Conservation (phyloP, 805 yeast species). For the Ascoidea tarda region DNA sequence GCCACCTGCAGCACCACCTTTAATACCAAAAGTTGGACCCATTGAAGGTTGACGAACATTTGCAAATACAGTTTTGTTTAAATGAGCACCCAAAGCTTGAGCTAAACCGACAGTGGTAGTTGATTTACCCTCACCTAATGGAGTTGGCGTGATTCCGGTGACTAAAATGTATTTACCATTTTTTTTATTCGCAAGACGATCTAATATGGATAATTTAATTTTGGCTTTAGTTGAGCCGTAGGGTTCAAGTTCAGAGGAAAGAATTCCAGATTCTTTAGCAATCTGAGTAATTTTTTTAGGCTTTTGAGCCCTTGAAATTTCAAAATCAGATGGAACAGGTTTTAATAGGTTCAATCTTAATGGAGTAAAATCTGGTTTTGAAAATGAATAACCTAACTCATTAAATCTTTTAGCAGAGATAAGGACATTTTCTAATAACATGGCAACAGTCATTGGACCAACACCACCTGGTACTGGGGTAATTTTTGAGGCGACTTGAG, state of each 20-base stretch:
- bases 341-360: slow-evolving; percentile 37
- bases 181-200: slow-evolving; percentile 41
- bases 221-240: slow-evolving; percentile 70
- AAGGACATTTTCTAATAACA: slow-evolving; percentile 59
- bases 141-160: slow-evolving; percentile 79
- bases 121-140: slow-evolving; percentile 76
- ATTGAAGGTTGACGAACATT: slow-evolving; percentile 79
- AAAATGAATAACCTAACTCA: slow-evolving; percentile 6
- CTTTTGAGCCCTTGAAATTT: slow-evolving; percentile 59
- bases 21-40: slow-evolving; percentile 84
- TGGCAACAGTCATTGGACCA: slow-evolving; percentile 87
- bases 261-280: slow-evolving; percentile 56
- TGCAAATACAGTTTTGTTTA: slow-evolving; percentile 56
- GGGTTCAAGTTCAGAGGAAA: slow-evolving; percentile 56
- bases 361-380: slow-evolving; percentile 23
- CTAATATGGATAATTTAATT: slow-evolving; percentile 47
- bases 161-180: slow-evolving; percentile 66
- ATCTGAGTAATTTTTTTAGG: slow-evolving; percentile 59
- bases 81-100: slow-evolving; percentile 69
- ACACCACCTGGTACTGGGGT: slow-evolving; percentile 94
- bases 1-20: slow-evolving; percentile 89
- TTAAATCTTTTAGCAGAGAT: slow-evolving; percentile 44
- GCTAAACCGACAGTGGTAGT: slow-evolving; percentile 76
- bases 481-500: slow-evolving; percentile 32
- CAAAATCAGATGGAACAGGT: slow-evolving; percentile 76